These are phyloP conservation scores for Taphrina communis DNA, from an alignment of 1,139 yeast genomes.

Conservation along the genomic window DNA sequence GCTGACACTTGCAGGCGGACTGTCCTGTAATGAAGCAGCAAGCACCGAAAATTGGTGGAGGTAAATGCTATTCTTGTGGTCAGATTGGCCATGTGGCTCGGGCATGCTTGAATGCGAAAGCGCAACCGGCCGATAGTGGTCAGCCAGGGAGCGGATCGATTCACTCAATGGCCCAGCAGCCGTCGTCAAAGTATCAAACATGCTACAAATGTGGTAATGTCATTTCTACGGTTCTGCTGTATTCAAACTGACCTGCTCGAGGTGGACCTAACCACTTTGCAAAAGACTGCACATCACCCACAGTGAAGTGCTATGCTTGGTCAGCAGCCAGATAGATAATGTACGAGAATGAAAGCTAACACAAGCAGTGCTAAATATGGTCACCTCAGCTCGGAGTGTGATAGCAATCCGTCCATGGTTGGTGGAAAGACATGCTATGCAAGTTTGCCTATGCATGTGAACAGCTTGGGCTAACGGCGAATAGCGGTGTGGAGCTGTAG, in stretches of 20 bases:
- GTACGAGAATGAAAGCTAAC: not conserved
- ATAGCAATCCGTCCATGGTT: not conserved
- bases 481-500: slow-evolving; percentile 21
- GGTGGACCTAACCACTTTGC: slow-evolving; percentile 34
- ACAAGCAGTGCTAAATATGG: slow-evolving; percentile 11
- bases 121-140: not conserved
- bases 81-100: slow-evolving; percentile 76
- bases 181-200: slow-evolving; percentile 12
- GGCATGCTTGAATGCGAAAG: slow-evolving; percentile 58
- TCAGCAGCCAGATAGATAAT: not conserved
- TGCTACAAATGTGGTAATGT: slow-evolving; percentile 28
- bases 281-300: slow-evolving; percentile 15
- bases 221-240: not conserved
- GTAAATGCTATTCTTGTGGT: slow-evolving; percentile 61
- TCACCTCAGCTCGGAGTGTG: slow-evolving; percentile 25
- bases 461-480: not conserved
- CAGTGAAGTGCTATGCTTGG: slow-evolving; percentile 32
- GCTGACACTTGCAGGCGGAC: slow-evolving; percentile 53
- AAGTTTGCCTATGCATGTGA: not conserved
- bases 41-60: slow-evolving; percentile 47
- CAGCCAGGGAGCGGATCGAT: not conserved
- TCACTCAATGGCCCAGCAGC: not conserved
- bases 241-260: not conserved
- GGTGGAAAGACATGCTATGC: slow-evolving; percentile 29
- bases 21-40: slow-evolving; percentile 57